phyloP scores from a whole-genome alignment of 495 filamentous ascomycete species.

The Talaromyces nanjingensis region DNA sequence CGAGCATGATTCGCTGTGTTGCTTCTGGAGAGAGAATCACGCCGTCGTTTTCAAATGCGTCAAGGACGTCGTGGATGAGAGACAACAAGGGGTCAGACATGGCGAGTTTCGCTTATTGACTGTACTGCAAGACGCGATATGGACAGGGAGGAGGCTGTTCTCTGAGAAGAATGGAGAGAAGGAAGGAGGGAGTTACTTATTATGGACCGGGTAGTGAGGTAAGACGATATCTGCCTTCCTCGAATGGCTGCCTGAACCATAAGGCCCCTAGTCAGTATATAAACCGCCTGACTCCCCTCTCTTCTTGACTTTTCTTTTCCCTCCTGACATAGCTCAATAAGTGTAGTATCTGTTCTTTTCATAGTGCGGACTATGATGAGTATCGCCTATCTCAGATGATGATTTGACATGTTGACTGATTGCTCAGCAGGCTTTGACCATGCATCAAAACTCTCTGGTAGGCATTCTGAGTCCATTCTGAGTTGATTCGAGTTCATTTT shows the following conservation, averaged over 20 bases:
- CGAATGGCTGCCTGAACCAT: neutral
- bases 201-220: neutral
- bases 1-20: too few species aligned
- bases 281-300: too few species aligned
- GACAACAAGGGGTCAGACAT: too few species aligned
- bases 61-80: too few species aligned
- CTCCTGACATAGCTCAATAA: neutral
- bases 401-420: neutral
- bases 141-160: too few species aligned
- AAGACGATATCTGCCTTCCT: neutral
- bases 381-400: neutral
- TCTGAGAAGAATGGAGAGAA: neutral
- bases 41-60: too few species aligned
- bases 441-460: neutral
- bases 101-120: too few species aligned
- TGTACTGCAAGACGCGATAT: too few species aligned
- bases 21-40: too few species aligned
- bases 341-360: neutral
- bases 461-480: neutral
- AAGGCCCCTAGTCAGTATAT: neutral
- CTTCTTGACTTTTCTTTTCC: neutral
- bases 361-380: neutral
- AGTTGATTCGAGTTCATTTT: neutral
- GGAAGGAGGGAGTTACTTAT: neutral
- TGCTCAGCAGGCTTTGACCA: neutral